Conservation (phyloP, 306 rosid genomes). For the Neltuma alba region DNA sequence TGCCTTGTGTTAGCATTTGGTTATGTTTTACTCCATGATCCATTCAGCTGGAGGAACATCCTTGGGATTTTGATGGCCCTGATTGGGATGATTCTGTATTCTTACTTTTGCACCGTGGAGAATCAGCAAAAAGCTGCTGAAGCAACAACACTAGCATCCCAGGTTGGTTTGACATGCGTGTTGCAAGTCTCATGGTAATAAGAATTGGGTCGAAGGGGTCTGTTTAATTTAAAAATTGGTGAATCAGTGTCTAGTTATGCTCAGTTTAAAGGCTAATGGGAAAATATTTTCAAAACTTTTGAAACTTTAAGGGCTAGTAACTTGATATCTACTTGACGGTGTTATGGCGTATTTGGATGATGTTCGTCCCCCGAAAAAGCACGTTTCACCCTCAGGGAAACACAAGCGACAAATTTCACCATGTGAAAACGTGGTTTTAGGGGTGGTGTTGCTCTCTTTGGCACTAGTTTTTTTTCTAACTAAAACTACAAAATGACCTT, state of each 20-base stretch:
- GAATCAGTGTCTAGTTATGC: not conserved
- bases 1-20: constrained; percentile 93
- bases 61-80: constrained; percentile 80
- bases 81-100: constrained; percentile 86
- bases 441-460: not conserved
- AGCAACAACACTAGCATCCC: constrained; percentile 54
- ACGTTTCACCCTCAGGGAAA: not conserved
- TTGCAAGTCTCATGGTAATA: not conserved
- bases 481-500: not conserved
- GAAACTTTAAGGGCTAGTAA: not conserved
- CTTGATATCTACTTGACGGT: not conserved
- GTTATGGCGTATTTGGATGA: not conserved
- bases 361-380: not conserved
- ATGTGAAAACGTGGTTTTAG: not conserved
- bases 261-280: not conserved
- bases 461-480: not conserved
- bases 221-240: not conserved
- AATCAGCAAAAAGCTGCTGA: constrained; percentile 77
- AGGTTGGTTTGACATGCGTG: constrained; percentile 49
- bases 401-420: not conserved
- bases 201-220: not conserved
- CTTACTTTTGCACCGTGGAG: constrained; percentile 74
- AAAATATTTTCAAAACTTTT: not conserved
- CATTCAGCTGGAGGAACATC: constrained; percentile 93
- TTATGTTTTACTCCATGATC: constrained; percentile 81